phyloP scores from a whole-genome alignment of 2,329 filamentous ascomycete genomes.

The Acrodontium crateriforme region DNA sequence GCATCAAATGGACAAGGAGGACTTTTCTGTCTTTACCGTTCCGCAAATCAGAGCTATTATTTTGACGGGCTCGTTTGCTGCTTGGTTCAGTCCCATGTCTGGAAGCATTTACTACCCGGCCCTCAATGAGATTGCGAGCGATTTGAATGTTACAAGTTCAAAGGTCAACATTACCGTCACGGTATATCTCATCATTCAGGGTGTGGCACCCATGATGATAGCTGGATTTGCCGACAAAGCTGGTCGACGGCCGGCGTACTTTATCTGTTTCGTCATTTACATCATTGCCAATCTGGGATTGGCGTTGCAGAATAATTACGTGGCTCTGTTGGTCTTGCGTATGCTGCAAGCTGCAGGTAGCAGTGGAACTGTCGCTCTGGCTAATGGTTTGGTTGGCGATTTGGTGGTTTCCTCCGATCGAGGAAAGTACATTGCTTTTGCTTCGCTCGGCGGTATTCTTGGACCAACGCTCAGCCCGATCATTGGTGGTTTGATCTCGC shows the following conservation, averaged over 20 bases:
- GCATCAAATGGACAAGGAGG: conserved; percentile 6
- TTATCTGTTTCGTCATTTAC: conserved; percentile 21
- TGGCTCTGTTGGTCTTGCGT: conserved; percentile 43
- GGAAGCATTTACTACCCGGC: conserved; percentile 28
- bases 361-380: conserved; percentile 56
- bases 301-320: conserved; percentile 21
- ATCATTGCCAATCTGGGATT: conserved; percentile 22
- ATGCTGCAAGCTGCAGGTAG: conserved; percentile 51
- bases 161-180: conserved; percentile 39
- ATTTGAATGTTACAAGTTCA: conserved; percentile 28
- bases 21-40: conserved; percentile 19
- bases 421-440: conserved; percentile 58
- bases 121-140: conserved; percentile 21
- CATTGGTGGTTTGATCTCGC: conserved; percentile 48
- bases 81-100: conserved; percentile 20
- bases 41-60: conserved; percentile 19
- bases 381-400: conserved; percentile 59
- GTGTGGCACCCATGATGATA: conserved; percentile 20
- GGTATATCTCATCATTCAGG: conserved; percentile 27
- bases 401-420: conserved; percentile 54
- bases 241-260: conserved; percentile 20
- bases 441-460: conserved; percentile 43
- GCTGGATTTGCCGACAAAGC: conserved; percentile 19
- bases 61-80: conserved; percentile 14
- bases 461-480: conserved; percentile 42